Evolutionary conservation across 225 moss, liverwort and hornwort genomes (phyloP), one percentile per base, ranked within the genome.

Genomic region (Asterella californica): DNA sequence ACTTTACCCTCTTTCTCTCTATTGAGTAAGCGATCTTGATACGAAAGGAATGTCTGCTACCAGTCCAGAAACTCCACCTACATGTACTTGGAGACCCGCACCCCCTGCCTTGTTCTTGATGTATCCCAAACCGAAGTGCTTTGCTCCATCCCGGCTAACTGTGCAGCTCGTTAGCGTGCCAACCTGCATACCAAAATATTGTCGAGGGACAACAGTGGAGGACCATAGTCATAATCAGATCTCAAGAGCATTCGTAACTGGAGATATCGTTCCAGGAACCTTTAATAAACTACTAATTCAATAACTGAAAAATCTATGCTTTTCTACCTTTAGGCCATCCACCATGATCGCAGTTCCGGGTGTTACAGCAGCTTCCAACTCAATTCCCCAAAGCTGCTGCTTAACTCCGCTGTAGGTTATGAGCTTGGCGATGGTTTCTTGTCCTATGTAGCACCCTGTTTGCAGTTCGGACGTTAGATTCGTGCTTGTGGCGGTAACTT

Each of bases 361-460:
- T 77, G 88, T 84, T 29, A 88, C 93, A 74, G 83, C 83, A 61
- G 90, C 92, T 75, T 88, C 83, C 85, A 97, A 79, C 78, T 88
- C 89, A 74, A 97, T 85, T 62, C 91, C 92, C 93, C 93, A 94
- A 75, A 97, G 85, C 47, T 88, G 89, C 78, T 97, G 97, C 83
- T 97, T 94, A 59, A 97, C 92, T 67, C 92, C 94, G 72, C 90
- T 85, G 30, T 93, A 97, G 12, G 97, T 92, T 63, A 97, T 83
- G 33, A 97, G 91, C 84, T 93, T 91, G 52, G 97, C 89, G 73
- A 97, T 88, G n/a, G 97, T 97, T 79, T 94, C 94, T 76, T 97
- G 94, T 72, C 97, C 97, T 49, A 97, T 92, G 82, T 97, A 97
- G 84, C 97, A 97, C 14, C 94, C 96, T 96, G 90, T 70, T 45